Conservation (phyloP, 2,329 filamentous ascomycete genomes). For the Chrysoporthe cubensis region DNA sequence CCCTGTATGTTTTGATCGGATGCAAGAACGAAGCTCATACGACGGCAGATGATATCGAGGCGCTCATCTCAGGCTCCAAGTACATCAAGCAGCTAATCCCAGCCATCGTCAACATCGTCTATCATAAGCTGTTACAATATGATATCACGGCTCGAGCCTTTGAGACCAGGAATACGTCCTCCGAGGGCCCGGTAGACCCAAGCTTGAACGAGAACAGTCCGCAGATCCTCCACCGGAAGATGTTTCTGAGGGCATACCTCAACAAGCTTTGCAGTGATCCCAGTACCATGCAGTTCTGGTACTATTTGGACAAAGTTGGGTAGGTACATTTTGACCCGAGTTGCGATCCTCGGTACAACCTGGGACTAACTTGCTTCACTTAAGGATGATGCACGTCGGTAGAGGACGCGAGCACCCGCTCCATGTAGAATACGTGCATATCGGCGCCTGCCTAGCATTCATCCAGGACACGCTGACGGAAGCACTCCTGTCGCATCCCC, state of each 20-base stretch:
- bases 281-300: constrained; percentile 77
- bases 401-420: constrained; percentile 72
- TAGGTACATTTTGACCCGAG: constrained; percentile 42
- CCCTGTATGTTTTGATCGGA: too few species aligned
- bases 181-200: constrained; percentile 69
- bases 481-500: constrained; percentile 73
- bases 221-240: constrained; percentile 77
- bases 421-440: constrained; percentile 80
- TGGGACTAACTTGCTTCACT: background rate
- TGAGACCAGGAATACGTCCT: constrained; percentile 63
- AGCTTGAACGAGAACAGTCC: constrained; percentile 69
- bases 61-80: constrained; percentile 69
- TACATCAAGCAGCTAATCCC: constrained; percentile 84
- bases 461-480: constrained; percentile 80
- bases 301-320: constrained; percentile 83
- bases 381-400: constrained; percentile 78
- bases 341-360: background rate
- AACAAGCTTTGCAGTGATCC: constrained; percentile 76
- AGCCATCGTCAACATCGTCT: constrained; percentile 76
- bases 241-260: constrained; percentile 77
- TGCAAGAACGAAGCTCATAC: background rate
- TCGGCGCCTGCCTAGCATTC: constrained; percentile 72
- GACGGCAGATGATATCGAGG: constrained; percentile 68
- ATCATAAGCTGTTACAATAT: constrained; percentile 78
- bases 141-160: constrained; percentile 83